Base-by-base conservation (phyloP, 805 yeast species). In the Candida yuanshanica region DNA sequence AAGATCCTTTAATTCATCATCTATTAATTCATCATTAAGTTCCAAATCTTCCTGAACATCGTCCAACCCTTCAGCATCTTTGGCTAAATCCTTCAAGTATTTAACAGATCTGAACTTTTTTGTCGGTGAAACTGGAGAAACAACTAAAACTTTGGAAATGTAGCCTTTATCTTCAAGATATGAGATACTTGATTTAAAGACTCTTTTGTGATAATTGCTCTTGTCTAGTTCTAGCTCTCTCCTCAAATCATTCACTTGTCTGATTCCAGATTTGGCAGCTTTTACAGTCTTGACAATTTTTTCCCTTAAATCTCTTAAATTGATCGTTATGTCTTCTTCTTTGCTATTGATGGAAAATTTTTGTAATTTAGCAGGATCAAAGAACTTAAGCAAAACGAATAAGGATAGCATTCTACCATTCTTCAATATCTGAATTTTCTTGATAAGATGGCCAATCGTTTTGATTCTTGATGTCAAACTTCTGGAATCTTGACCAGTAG, bases 401-500 rank as follows among this genome's bases (percentile, higher is more conserved):
- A 74, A 65, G 44, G 74, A 74, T 7, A 86, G 75, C 33, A 72
- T 75, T 42, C 72, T 75, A 2, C 77, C 74, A 26, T 72, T 61
- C 24, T 62, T 62, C 20, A 68, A 45, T 18, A 70, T 49, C 35
- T 59, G 66, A 2, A 49, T 47, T 38, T 70, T 75, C 18, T 61
- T 61, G 5, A 81, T 70, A 14, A 79, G 59, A 17, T 75, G 76
- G 27, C 67, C 75, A 16, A 83, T 61, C 33, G 70, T 69, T 50
- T 74, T 77, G 39, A 82, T 64, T 49, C 93, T 68, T 1, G 77
- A 67, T 0, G 89, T 79, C 32, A 82, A 65, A 43, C 89, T 81
- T 47, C 91, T 69, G 14, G 81, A 75, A 51, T 83, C 93, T 59
- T 83, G 93, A 8, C 75, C 75, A 0, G 89, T 75, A 16, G 62